These are phyloP conservation scores for Xylariomycetidae sp. DNA, from an alignment of 2,329 filamentous ascomycete genomes.

Conservation along the genomic window DNA sequence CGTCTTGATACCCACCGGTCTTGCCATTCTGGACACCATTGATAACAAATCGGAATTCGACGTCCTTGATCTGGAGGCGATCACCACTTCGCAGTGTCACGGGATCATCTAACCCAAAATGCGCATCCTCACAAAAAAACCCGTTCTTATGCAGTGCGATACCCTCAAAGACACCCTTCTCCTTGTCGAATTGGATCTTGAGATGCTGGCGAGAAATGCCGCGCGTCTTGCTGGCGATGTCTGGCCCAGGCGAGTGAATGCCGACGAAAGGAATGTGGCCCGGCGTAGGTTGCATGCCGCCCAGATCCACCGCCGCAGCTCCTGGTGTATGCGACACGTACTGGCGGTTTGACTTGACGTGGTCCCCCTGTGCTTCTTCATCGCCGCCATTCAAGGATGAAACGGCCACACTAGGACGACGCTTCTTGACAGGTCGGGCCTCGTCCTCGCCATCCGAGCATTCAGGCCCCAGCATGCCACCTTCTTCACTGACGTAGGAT, in stretches of 20 bases:
- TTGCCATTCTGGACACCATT: constrained; percentile 55
- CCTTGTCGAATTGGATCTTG: constrained; percentile 63
- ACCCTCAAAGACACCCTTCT: constrained; percentile 59
- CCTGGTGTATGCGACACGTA: constrained; percentile 56
- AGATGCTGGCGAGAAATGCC: constrained; percentile 69
- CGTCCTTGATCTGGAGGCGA: constrained; percentile 64
- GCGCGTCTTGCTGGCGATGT: constrained; percentile 58
- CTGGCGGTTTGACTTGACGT: constrained; percentile 51
- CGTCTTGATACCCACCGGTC: constrained; percentile 49
- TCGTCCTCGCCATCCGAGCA: constrained; percentile 47
- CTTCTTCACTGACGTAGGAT: constrained; percentile 63
- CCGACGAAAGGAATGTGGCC: constrained; percentile 60
- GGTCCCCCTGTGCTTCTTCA: constrained; percentile 29
- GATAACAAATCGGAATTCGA: constrained; percentile 62
- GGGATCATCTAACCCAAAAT: constrained; percentile 43
- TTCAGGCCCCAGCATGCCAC: constrained; percentile 60
- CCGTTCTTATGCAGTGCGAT: constrained; percentile 58
- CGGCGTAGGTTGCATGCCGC: constrained; percentile 53
- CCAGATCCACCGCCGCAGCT: constrained; percentile 53
- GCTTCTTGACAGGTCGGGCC: constrained; percentile 37
- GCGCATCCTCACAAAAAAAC: constrained; percentile 59
- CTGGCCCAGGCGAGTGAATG: constrained; percentile 63
- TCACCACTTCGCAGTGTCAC: constrained; percentile 58
- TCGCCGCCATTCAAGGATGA: constrained; percentile 39
- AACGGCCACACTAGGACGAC: constrained; percentile 37